phyloP scores from a whole-genome alignment of 768 basidiomycete species.

The Macrolepiota albuminosa region DNA sequence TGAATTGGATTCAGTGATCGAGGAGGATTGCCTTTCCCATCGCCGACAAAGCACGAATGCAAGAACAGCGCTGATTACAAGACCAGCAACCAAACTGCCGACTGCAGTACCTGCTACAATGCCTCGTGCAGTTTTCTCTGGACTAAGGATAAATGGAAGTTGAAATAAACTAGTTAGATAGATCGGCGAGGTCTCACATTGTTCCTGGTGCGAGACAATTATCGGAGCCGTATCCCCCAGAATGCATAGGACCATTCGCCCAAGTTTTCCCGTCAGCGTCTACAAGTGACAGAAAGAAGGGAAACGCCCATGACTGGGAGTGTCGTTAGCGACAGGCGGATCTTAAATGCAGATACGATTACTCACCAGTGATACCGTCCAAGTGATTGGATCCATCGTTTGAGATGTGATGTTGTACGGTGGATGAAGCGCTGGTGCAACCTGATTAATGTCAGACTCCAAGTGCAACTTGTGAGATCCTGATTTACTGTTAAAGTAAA shows the following conservation, averaged over 20 bases:
- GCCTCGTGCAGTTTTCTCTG: not conserved
- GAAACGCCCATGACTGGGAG: not conserved
- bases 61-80: not conserved
- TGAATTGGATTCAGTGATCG: not conserved
- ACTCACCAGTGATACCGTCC: not conserved
- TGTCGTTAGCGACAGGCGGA: not conserved
- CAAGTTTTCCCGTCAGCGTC: not conserved
- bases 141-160: not conserved
- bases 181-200: not conserved
- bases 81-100: not conserved
- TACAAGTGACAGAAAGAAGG: not conserved
- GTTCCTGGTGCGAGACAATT: not conserved
- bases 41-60: not conserved
- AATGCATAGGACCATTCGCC: not conserved
- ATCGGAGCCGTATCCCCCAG: not conserved
- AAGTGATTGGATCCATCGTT: not conserved
- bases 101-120: not conserved
- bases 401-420: not conserved
- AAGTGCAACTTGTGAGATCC: too few relatives aligned
- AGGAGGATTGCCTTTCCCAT: not conserved
- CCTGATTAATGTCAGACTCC: not conserved
- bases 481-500: not conserved
- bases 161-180: too few relatives aligned
- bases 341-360: not conserved
- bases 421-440: not conserved